Base-by-base conservation (phyloP, 345 rosid genomes). In the Brassica rapa region DNA sequence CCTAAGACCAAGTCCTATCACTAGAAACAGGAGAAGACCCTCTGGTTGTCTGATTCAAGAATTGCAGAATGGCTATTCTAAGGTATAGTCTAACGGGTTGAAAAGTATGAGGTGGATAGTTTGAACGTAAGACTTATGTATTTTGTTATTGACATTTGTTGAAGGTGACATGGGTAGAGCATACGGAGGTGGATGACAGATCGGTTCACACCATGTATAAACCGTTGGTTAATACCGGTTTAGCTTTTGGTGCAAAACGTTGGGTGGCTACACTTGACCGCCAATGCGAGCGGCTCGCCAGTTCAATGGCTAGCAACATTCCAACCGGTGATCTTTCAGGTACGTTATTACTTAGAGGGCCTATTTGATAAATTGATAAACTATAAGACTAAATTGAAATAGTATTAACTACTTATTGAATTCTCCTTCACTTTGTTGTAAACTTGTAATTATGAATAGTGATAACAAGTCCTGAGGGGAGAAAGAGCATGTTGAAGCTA, bases 41-140 rank as follows among this genome's bases (percentile, higher is more conserved):
- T 94, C 98, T 0, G 98, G 98, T 66, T 94, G 98, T 76, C 76
- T 94, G 30, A 94, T 94, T 77, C 95, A 89, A 79, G 98, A 92
- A 84, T 33, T 94, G 78, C 96, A 88, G 30, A 92, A 92, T 82
- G 98, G 98, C 19, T 92, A 92, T 84, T 94, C 98, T 1, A 94
- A 94, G 99, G 99, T 92, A 66, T 51, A 37, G 12, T 4, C 4
- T 68, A 1, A 71, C 21, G 66, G 9, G 19, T 29, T 70, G 4
- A 8, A 49, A 33, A 15, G 60, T 27, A 8, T 15, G 32, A 25
- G 64, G 27, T 60, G 7, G 5, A 68, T 2, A 53, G 5, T 39
- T 62, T 61, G 1, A 19, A 19, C 19, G 19, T 19, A 19, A 19
- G 19, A 19, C 19, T 19, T 19, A 19, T 19, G 19, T 19, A 19